Evolutionary conservation across 1,284 basidiomycete species (phyloP).

Genomic region (Trichosporon inkin): DNA sequence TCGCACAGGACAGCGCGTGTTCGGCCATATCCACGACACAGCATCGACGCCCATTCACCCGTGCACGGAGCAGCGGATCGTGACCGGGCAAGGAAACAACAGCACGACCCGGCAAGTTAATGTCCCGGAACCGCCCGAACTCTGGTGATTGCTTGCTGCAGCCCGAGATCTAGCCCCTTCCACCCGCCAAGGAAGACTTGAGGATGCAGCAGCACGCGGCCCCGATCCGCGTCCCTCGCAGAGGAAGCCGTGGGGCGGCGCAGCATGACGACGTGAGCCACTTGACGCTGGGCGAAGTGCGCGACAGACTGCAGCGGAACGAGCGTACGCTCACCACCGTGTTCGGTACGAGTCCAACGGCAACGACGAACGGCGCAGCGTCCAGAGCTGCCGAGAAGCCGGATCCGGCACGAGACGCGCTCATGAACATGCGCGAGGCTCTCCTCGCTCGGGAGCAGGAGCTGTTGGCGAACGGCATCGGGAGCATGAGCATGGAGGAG

Average conservation of each 20-base stretch:
- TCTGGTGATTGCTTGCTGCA: neutral
- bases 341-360: neutral
- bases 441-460: slow-evolving; percentile 39
- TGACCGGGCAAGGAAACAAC: no score
- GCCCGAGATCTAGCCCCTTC: neutral
- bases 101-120: no score
- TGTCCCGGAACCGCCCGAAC: no score
- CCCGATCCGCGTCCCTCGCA: slow-evolving; percentile 11
- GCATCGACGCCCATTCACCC: no score
- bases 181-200: neutral
- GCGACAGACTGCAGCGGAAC: slow-evolving; percentile 41
- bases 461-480: slow-evolving; percentile 27
- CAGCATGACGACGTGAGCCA: slow-evolving; percentile 32
- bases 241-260: neutral
- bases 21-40: no score
- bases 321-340: slow-evolving; percentile 28
- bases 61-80: no score
- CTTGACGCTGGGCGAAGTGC: slow-evolving; percentile 36
- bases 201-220: neutral
- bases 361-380: neutral
- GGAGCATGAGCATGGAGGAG: slow-evolving; percentile 11
- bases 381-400: neutral
- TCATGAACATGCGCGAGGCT: slow-evolving; percentile 31
- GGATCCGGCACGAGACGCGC: slow-evolving; percentile 36
- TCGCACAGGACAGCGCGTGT: no score